Base-by-base conservation (phyloP, 768 basidiomycete species). In the Tricholoma flavovirens region DNA sequence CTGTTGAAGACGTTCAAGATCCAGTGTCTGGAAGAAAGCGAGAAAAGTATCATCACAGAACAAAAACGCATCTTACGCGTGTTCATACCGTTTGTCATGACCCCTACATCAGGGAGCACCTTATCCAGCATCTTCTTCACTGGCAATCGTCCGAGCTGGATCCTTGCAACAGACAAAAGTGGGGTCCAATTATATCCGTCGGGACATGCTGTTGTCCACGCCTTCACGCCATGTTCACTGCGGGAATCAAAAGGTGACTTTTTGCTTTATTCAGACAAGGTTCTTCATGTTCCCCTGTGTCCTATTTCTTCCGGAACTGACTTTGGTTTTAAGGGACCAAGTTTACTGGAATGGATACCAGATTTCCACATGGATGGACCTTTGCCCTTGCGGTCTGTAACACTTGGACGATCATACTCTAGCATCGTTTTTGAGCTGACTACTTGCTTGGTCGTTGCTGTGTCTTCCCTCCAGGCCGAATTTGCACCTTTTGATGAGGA, bases 401-500 rank as follows among this genome's bases (percentile, higher is more conserved):
- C 84, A 21, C 80, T 86, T 51, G 84, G 84, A 35, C 74, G 92
- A 58, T 71, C 86, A 0, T 98, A 96, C 69, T 88, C 91, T 0
- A 85, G 86, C 61, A 73, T 98, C 55, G 77, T 88, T 4, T 98
- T 88, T 64, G 93, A 98, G 64, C 81, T 88, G 3, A 83, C 88
- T 0, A 88, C 90, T 0, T 82, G 82, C 2, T 76, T 94, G 57
- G 82, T 96, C 56, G 85, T 96, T 12, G 93, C 90, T 1, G 87
- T 90, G 1, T 84, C 91, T 10, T 80, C 86, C 11, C 72, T 91
- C 53, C 79, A 85, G 62, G 85, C 90, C 2, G 82, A 79, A 9
- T 98, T 97, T 70, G 81, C 86, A 11, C 83, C 87, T 5, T 95
- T 87, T 63, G 91, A 94, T 56, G 93, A 95, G 58, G 93, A 95